Evolutionary conservation across 1,284 basidiomycete genomes (phyloP), one percentile per base, ranked within the genome.

Genomic region (Pseudozyma pruni): DNA sequence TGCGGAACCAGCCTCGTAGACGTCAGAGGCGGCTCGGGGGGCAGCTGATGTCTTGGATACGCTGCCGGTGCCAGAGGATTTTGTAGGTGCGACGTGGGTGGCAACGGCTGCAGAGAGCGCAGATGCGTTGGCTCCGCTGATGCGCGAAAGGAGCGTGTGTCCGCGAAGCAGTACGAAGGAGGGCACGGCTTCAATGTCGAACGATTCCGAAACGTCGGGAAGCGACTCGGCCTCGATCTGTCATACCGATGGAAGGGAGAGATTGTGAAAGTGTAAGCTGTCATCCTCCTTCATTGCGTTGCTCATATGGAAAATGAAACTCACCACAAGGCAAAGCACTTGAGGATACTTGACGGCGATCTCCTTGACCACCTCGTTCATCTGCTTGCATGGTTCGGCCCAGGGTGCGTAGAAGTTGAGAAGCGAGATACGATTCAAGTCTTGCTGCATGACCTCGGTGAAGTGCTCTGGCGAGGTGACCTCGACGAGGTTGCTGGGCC

Each of bases 191-290:
- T 94, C 89, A 56, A 98, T 88, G 27, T 94, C 90, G 76, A 98
- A 98, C 7, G 91, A 93, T 81, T 97, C 94, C 5, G 93, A 87
- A 47, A 98, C 94, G 53, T 98, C 95, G 13, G 88, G 83, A 76
- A 93, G 89, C 16, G 86, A 84, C 83, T 98, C 94, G 1, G 94
- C 95, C 81, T 98, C 93, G 34, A 98, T 91, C 90, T 93, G 80
- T 29, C 5, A 13, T n/a, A n/a, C n/a, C n/a, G 6, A 20, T 29
- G 29, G 14, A 31, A 39, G 14, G 13, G 20, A 14, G n/a, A n/a
- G n/a, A n/a, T n/a, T n/a, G n/a, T n/a, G n/a, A n/a, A n/a, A n/a
- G n/a, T n/a, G n/a, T n/a, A n/a, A n/a, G n/a, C n/a, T n/a, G n/a
- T n/a, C n/a, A n/a, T n/a, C n/a, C n/a, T n/a, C n/a, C n/a, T n/a